These are phyloP conservation scores for Pseudogymnoascus sp. DNA, from an alignment of 2,329 filamentous ascomycete species.

Conservation along the genomic window DNA sequence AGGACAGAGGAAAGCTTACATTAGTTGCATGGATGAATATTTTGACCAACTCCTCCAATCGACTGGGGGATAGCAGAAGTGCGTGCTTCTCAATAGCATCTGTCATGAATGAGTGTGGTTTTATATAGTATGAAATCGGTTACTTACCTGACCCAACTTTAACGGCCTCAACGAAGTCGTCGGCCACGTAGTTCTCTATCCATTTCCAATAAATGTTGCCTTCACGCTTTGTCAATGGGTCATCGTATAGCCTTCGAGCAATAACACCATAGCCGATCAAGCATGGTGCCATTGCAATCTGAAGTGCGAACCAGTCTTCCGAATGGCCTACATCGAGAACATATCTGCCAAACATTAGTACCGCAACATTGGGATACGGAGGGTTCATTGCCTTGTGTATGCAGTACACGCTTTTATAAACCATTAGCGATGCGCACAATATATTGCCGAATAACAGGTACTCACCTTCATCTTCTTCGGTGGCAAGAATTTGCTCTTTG, in stretches of 20 bases:
- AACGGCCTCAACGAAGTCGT: slow-evolving; percentile 70
- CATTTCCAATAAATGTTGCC: slow-evolving; percentile 78
- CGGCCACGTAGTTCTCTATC: slow-evolving; percentile 81
- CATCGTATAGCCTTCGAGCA: slow-evolving; percentile 59
- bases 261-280: slow-evolving; percentile 82
- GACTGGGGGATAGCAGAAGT: slow-evolving; percentile 59
- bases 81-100: slow-evolving; percentile 70
- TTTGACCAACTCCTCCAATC: slow-evolving; percentile 72
- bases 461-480: slow-evolving; percentile 66
- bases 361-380: neutral
- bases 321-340: slow-evolving; percentile 82
- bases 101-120: slow-evolving; percentile 25
- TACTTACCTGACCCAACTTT: slow-evolving; percentile 57
- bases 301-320: slow-evolving; percentile 79
- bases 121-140: neutral
- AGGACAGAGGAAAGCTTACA: slow-evolving; percentile 37
- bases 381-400: slow-evolving; percentile 47
- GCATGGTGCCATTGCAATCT: slow-evolving; percentile 78
- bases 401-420: slow-evolving; percentile 56
- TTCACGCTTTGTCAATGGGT: slow-evolving; percentile 50
- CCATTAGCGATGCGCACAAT: slow-evolving; percentile 11
- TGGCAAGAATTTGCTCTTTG: slow-evolving; percentile 60
- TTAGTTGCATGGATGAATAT: slow-evolving; percentile 86
- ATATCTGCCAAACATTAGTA: slow-evolving; percentile 42
- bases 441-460: neutral